These are phyloP conservation scores for Boletus patriciae DNA, from an alignment of 768 basidiomycete genomes.

Conservation along the genomic window DNA sequence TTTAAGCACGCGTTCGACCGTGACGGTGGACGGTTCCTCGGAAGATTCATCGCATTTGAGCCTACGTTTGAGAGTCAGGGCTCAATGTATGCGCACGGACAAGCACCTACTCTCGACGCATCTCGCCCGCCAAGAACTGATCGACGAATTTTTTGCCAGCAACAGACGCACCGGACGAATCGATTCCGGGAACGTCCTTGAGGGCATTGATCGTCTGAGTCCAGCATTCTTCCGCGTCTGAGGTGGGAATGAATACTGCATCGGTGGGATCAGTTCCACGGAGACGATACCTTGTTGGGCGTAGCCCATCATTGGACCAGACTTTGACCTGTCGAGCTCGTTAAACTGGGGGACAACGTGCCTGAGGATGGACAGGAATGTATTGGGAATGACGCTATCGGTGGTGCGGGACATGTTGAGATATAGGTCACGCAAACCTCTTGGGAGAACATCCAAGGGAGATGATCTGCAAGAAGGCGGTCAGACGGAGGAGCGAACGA, in stretches of 20 bases:
- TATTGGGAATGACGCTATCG: constrained; percentile 66
- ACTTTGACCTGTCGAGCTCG: constrained; percentile 56
- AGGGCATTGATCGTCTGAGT: constrained; percentile 69
- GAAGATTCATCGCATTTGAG: constrained; percentile 79
- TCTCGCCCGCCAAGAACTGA: constrained; percentile 77
- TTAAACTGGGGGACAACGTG: constrained; percentile 88
- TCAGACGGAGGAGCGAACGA: not conserved
- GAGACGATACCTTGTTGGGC: constrained; percentile 70
- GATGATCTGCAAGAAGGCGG: constrained; percentile 28
- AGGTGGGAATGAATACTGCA: constrained; percentile 3
- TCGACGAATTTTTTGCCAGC: constrained; percentile 64
- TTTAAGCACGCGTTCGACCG: constrained; percentile 77
- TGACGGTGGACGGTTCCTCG: constrained; percentile 66
- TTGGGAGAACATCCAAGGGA: constrained; percentile 44
- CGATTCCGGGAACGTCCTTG: constrained; percentile 60
- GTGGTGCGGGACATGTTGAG: constrained; percentile 70
- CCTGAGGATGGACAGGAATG: constrained; percentile 71
- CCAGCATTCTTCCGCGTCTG: constrained; percentile 92
- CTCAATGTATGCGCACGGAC: constrained; percentile 13
- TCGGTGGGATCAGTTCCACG: not conserved
- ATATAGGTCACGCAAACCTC: constrained; percentile 69
- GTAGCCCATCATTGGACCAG: constrained; percentile 47
- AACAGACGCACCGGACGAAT: constrained; percentile 30
- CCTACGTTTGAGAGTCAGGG: constrained; percentile 41
- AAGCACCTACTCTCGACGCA: constrained; percentile 59